Base-by-base conservation (phyloP, 169 alveolate genomes). In the Plasmodium billcollinsi region DNA sequence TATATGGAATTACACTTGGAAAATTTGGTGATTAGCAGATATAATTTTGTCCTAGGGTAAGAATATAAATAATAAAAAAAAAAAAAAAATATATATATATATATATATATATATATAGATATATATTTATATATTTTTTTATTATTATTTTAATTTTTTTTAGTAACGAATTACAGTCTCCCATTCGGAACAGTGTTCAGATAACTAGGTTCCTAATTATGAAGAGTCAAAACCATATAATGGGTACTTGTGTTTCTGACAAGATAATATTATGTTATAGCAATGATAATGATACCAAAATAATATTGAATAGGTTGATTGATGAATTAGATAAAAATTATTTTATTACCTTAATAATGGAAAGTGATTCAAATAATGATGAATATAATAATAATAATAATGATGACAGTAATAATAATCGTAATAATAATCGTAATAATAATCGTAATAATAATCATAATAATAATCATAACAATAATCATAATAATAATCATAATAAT, bases 201-300 rank as follows among this genome's bases (percentile, higher is more conserved):
- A 78, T 78, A 50, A 78, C 89, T 9, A 49, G 89, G 56, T 78
- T 50, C 61, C 50, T 78, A 69, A 78, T 78, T 39, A 78, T 78
- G 76, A 47, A 71, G 59, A 78, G 89, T 58, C 49, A 66, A 47
- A 78, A 78, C 26, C 69, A 78, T 11, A 78, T 78, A 39, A 78
- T 78, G 89, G 89, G 89, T 5, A 78, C 89, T 3, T 78, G 89
- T 24, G 89, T 78, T 4, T 65, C 89, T 1, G 20, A 78, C 54
- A 49, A 56, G 26, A 29, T 78, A 69, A 78, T 78, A 56, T 61
- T 78, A 24, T 78, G 89, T 14, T 78, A 78, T 58, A 26, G 59
- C 1, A 78, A 78, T 71, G 78, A 78, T 21, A 78, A 78, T 7
- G 89, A 78, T 5, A 78, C 72, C 2, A 78, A 9, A 11, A 45